Evolutionary conservation across 2,329 filamentous ascomycete species (phyloP).

Genomic region (Exophiala spinifera): DNA sequence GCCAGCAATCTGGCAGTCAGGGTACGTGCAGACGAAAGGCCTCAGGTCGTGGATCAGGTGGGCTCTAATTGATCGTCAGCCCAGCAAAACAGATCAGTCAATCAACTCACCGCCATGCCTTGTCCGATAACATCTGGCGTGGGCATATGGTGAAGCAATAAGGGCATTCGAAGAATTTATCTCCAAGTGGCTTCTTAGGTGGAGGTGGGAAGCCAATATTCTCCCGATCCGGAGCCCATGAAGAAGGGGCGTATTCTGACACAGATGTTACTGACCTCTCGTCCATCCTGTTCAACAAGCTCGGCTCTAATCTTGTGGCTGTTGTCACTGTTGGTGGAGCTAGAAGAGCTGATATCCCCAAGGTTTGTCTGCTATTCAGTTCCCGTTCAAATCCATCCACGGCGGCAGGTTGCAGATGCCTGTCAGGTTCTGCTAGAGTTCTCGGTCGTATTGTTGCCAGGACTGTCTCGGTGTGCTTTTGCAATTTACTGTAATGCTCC

Average conservation of each 20-base stretch:
- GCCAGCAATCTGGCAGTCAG: not conserved
- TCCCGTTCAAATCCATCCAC: no score
- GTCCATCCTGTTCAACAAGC: not conserved
- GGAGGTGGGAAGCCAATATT: not conserved
- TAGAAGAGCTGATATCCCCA: not conserved
- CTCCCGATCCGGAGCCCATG: no score
- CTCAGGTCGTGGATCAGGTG: conserved; percentile 6
- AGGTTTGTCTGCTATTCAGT: not conserved
- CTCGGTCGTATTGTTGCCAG: no score
- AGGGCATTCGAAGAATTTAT: conserved; percentile 10
- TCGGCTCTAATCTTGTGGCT: not conserved
- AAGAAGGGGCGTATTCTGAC: conserved; percentile 3
- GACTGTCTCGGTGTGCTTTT: no score
- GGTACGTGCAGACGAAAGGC: conserved; percentile 9
- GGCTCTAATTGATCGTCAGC: not conserved
- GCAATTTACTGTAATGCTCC: conserved; percentile 11
- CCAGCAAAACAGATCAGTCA: not conserved
- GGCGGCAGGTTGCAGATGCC: no score
- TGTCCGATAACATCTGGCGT: not conserved
- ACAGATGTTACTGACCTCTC: not conserved
- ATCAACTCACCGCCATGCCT: conserved; percentile 5
- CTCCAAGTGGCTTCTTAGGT: not conserved
- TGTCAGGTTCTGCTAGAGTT: no score
- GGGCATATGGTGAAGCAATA: conserved; percentile 11
- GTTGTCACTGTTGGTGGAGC: conserved; percentile 1